Percentiles rank a stretch among this genome's conserved stretches.
Conservation (phyloP, 257 asterid species). For the Parsonsia alboflavescens region DNA sequence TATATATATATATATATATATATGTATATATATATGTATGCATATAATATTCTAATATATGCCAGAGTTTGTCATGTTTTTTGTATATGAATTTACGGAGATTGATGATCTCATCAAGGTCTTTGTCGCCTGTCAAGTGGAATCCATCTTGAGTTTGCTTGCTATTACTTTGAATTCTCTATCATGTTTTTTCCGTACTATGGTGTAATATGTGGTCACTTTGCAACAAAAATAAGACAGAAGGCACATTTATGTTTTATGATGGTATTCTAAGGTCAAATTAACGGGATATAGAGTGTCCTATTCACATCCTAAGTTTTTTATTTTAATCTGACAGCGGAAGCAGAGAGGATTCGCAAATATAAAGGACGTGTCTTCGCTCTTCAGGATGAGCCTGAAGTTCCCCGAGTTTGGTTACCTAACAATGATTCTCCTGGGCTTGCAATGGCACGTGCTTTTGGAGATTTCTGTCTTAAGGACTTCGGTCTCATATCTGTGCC, state of each 20-base stretch:
- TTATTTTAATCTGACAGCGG: conserved; percentile 38
- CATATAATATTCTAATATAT: background rate
- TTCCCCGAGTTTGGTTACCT: conserved; percentile 87
- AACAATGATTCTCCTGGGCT: conserved; percentile 78
- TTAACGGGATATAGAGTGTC: background rate
- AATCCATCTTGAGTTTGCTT: background rate
- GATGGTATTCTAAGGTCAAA: background rate
- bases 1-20: background rate
- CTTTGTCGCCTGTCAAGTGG: background rate
- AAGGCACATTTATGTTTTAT: background rate
- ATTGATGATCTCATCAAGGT: background rate
- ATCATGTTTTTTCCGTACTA: background rate
- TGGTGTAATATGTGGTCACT: background rate
- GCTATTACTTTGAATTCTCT: background rate
- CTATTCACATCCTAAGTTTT: background rate
- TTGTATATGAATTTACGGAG: background rate
- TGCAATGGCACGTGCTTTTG: conserved; percentile 96
- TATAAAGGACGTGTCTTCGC: conserved; percentile 83
- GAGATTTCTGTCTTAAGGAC: conserved; percentile 88
- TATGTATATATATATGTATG: too few species aligned
- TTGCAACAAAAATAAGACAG: background rate
- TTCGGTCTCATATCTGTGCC: conserved; percentile 84
- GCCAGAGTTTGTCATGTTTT: background rate
- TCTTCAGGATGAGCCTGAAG: conserved; percentile 78
- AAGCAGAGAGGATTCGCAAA: conserved; percentile 80